Evolutionary conservation across 805 yeast genomes (phyloP).

Genomic region (Candida dajiaensis): DNA sequence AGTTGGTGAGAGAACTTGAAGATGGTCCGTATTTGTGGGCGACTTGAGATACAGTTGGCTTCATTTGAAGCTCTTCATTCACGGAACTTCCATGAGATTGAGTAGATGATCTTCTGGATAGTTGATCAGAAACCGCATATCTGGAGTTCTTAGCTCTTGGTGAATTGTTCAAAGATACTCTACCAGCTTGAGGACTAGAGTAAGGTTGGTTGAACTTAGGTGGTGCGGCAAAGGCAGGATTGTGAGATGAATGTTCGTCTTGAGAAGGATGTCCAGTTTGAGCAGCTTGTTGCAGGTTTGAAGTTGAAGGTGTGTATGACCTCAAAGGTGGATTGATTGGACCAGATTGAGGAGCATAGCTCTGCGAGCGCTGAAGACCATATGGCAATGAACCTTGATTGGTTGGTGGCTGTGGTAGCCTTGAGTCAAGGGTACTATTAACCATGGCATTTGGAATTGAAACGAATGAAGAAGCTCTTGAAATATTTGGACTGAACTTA

Average conservation of each 20-base stretch:
- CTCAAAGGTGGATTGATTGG: conserved; percentile 2
- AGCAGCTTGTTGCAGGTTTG: neutral
- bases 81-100: conserved; percentile 11
- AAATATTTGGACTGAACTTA: conserved; percentile 63
- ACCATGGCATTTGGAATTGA: conserved; percentile 12
- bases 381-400: neutral
- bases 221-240: conserved; percentile 5
- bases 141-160: conserved; percentile 13
- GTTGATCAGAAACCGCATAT: conserved; percentile 9
- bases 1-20: neutral
- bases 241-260: conserved; percentile 1
- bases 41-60: neutral
- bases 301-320: conserved; percentile 1
- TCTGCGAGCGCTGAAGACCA: neutral
- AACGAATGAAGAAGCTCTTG: conserved; percentile 40
- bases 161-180: conserved; percentile 4
- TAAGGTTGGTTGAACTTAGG: neutral
- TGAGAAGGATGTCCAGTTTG: conserved; percentile 4
- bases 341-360: neutral
- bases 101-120: conserved; percentile 20
- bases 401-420: conserved; percentile 4
- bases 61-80: conserved; percentile 4
- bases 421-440: conserved; percentile 2
- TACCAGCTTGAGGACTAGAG: neutral
- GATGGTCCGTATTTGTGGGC: neutral